Evolutionary conservation across 495 filamentous ascomycete species (phyloP), one percentile per base, ranked within the genome.

Genomic region (Penicillium simplicissimum): DNA sequence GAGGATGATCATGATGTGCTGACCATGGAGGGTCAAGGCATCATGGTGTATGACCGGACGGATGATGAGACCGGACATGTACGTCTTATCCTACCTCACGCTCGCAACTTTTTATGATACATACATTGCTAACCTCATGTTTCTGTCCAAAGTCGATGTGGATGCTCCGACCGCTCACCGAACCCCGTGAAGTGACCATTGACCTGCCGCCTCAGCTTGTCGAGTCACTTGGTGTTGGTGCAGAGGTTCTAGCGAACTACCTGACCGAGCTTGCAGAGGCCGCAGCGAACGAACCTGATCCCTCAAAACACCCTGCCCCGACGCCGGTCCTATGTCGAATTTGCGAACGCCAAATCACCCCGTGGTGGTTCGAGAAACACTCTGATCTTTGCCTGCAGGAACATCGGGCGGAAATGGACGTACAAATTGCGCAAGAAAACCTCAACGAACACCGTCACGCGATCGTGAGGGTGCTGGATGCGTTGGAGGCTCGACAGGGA

Each of bases 301-400:
- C 91, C 19, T 85, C 81, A 43, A 86, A 89, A 65, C 88, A 92
- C 71, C 88, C 92, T n/a, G 91, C 92, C 8, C 96, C 95, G 2
- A 85, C 87, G 7, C 92, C 93, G 1, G 89, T 98, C 9, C 84
- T 98, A 28, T 98, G 95, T 74, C 91, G 95, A 38, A 98, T 98
- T 61, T 98, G 95, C 69, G 95, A 98, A 70, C 91, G 96, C 48
- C 91, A 97, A 62, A 97, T 98, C 43, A 90, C 90, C n/a, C 92
- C 95, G 15, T 98, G 95, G 95, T 98, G 95, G 96, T 98, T 98
- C 67, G 93, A 97, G 74, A 98, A 97, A 74, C 95, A 98, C 70
- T 96, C 95, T 0, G 95, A 98, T 63, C 83, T 97, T 10, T 98
- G 95, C 70, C 79, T 96, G 55, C 92, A 97, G 71, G 95, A 98